Evolutionary conservation across 2,329 filamentous ascomycete genomes (phyloP).

Genomic region (Thyridium curvatum): DNA sequence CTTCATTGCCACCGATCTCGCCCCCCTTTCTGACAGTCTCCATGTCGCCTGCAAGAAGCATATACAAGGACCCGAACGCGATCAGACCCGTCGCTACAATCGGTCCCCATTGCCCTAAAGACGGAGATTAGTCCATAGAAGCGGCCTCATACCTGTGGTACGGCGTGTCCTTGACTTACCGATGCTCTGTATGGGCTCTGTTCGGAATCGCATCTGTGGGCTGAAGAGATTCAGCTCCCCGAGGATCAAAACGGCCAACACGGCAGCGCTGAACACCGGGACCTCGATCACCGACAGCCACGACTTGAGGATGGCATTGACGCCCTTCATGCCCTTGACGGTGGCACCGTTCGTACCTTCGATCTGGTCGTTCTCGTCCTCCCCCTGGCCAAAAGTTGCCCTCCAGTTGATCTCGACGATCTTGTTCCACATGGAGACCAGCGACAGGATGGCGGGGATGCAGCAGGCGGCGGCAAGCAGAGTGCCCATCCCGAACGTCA

Average conservation of each 20-base stretch:
- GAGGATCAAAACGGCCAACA: constrained; percentile 51
- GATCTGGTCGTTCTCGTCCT: constrained; percentile 32
- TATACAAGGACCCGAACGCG: constrained; percentile 50
- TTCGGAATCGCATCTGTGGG: constrained; percentile 46
- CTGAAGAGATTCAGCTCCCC: constrained; percentile 63
- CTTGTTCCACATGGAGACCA: constrained; percentile 58
- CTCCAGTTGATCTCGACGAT: constrained; percentile 59
- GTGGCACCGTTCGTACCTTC: constrained; percentile 51
- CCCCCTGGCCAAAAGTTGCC: constrained; percentile 27
- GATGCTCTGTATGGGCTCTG: constrained; percentile 55
- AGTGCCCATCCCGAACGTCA: constrained; percentile 54
- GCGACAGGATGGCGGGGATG: constrained; percentile 55
- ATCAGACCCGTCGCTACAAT: constrained; percentile 53
- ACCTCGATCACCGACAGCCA: constrained; percentile 51
- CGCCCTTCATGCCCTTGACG: constrained; percentile 38
- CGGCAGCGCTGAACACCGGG: constrained; percentile 51
- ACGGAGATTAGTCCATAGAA: constrained; percentile 6
- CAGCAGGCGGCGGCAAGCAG: constrained; percentile 59
- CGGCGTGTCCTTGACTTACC: constrained; percentile 32
- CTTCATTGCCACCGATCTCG: constrained; percentile 1
- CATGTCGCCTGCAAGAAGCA: constrained; percentile 35
- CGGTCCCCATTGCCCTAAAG: constrained; percentile 51
- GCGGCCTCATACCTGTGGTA: not conserved
- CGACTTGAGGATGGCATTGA: constrained; percentile 48
- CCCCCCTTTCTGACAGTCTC: constrained; percentile 9